Conservation (phyloP, 306 rosid genomes). For the Herpetospermum pedunculosum region DNA sequence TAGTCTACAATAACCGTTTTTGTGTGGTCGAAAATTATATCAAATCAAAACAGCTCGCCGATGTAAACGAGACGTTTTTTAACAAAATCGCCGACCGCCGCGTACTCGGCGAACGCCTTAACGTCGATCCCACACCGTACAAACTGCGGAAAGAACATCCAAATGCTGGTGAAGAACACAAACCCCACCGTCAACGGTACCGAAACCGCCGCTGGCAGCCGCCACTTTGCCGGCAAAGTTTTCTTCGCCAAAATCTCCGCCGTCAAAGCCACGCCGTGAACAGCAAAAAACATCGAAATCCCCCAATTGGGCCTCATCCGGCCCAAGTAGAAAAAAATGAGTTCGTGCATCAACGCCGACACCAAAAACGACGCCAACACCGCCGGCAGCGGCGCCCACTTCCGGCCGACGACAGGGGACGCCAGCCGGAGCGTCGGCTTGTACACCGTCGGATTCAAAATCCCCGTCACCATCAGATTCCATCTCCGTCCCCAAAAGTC, state of each 20-base stretch:
- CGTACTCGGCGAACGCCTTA: conserved; percentile 34
- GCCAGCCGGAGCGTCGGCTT: conserved; percentile 22
- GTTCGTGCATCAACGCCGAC: conserved; percentile 57
- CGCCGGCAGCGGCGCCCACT: conserved; percentile 33
- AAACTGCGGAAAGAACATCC: conserved; percentile 51
- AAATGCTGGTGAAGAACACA: conserved; percentile 25
- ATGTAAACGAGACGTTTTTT: not conserved
- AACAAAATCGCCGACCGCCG: conserved; percentile 21
- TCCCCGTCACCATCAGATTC: conserved; percentile 55
- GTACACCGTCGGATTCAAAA: conserved; percentile 32
- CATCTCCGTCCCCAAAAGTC: conserved; percentile 72
- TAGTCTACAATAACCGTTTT: not conserved
- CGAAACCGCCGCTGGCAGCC: conserved; percentile 31
- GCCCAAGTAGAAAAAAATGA: conserved; percentile 36
- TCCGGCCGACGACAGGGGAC: conserved; percentile 3
- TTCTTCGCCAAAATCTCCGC: conserved; percentile 36
- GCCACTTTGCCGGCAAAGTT: conserved; percentile 14
- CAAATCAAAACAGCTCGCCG: not conserved
- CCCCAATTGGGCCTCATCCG: conserved; percentile 32
- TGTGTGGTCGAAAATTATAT: no score
- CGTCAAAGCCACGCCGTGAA: conserved; percentile 40
- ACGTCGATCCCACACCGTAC: conserved; percentile 24
- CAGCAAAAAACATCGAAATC: conserved; percentile 40
- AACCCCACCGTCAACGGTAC: conserved; percentile 32
- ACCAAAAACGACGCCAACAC: conserved; percentile 30